These are phyloP conservation scores for Arthrocladium fulminans DNA, from an alignment of 2,329 filamentous ascomycete species.

Conservation along the genomic window DNA sequence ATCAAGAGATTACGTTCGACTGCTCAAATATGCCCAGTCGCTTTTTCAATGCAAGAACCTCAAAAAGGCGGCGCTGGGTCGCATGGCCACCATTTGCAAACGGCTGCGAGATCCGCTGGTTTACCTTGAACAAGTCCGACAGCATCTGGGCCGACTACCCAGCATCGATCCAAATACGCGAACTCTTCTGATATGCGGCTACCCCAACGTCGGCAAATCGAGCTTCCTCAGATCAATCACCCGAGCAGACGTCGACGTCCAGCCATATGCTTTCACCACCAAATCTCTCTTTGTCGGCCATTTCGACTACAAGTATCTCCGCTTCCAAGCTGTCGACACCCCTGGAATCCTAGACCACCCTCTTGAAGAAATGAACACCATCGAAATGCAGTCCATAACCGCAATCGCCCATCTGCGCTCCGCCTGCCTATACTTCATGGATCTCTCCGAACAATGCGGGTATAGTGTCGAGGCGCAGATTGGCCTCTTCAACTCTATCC, in stretches of 20 bases:
- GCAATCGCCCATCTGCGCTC: slow-evolving; percentile 94
- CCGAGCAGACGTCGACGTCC: slow-evolving; percentile 88
- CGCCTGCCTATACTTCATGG: slow-evolving; percentile 96
- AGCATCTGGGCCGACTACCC: slow-evolving; percentile 93
- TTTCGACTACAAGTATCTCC: slow-evolving; percentile 91
- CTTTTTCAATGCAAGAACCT: slow-evolving; percentile 99
- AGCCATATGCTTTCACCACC: slow-evolving; percentile 97
- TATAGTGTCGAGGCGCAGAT: slow-evolving; percentile 91
- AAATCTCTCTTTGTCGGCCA: slow-evolving; percentile 96
- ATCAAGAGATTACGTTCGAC: slow-evolving; percentile 86
- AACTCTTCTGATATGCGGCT: slow-evolving; percentile 91
- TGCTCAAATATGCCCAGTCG: slow-evolving; percentile 92
- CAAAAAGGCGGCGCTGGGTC: slow-evolving; percentile 88
- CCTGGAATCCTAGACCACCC: slow-evolving; percentile 97
- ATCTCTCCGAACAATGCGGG: slow-evolving; percentile 91
- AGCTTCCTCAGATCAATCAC: slow-evolving; percentile 90
- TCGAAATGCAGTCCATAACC: slow-evolving; percentile 98
- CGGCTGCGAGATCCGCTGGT: slow-evolving; percentile 87
- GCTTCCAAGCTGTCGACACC: slow-evolving; percentile 91
- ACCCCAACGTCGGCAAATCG: slow-evolving; percentile 95
- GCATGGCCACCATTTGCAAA: slow-evolving; percentile 96
- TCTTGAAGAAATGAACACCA: slow-evolving; percentile 98
- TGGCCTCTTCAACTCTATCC: slow-evolving; percentile 90
- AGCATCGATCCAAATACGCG: slow-evolving; percentile 97
- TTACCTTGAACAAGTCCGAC: slow-evolving; percentile 92